Evolutionary conservation across 208 protist species (phyloP).

Genomic region (Trypanosoma conorhini): DNA sequence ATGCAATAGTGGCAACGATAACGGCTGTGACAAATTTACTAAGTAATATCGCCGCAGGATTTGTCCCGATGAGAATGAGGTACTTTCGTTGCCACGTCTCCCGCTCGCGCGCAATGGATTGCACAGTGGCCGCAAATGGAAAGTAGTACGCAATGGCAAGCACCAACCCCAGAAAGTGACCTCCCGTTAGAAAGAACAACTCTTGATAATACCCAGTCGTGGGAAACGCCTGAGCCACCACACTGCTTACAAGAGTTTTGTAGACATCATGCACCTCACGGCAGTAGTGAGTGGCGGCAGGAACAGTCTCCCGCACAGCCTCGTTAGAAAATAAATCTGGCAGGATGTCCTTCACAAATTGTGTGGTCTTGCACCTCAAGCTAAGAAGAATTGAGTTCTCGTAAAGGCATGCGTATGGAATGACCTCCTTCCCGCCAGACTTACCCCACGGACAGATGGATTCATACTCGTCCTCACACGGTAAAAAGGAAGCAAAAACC

Average conservation of each 20-base stretch:
- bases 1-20: conserved; percentile 14
- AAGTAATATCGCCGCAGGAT: conserved; percentile 20
- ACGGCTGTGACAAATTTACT: conserved; percentile 32
- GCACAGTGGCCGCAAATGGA: conserved; percentile 25
- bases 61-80: conserved; percentile 37
- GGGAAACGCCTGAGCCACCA: conserved; percentile 28
- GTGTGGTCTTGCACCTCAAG: conserved; percentile 10
- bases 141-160: conserved; percentile 32
- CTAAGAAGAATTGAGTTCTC: conserved; percentile 10
- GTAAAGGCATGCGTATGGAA: conserved; percentile 25
- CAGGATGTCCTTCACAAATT: conserved; percentile 17
- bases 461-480: conserved; percentile 16
- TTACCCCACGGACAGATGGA: conserved; percentile 19
- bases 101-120: conserved; percentile 29
- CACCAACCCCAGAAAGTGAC: conserved; percentile 25
- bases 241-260: conserved; percentile 14
- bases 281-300: conserved; percentile 18
- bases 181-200: conserved; percentile 15
- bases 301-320: conserved; percentile 8
- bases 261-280: conserved; percentile 24
- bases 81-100: conserved; percentile 24
- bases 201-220: conserved; percentile 20
- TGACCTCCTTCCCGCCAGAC: neutral
- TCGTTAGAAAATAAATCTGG: conserved; percentile 11
- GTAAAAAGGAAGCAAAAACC: conserved; percentile 6